These are phyloP conservation scores for Przewalskia tangutica DNA, from an alignment of 257 asterid species.

Conservation along the genomic window DNA sequence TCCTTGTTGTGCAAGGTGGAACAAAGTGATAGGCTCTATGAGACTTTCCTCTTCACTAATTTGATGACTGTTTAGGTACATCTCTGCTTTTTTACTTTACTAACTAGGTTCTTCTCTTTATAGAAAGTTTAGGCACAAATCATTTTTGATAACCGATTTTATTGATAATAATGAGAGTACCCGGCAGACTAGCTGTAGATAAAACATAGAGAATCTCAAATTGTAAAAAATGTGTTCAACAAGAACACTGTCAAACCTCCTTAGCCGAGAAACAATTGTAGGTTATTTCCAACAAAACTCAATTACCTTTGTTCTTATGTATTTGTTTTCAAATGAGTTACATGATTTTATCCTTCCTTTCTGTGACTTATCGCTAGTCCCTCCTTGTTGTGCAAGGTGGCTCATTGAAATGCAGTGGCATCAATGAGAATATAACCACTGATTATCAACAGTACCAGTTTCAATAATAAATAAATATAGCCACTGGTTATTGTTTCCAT, in stretches of 20 bases:
- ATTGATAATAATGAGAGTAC: background rate
- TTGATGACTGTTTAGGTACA: background rate
- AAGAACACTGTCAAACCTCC: background rate
- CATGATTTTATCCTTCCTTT: background rate
- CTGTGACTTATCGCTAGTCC: background rate
- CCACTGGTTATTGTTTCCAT: background rate
- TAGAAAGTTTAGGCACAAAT: background rate
- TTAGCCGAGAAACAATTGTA: background rate
- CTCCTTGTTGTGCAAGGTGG: background rate
- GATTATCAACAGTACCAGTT: too few relatives aligned
- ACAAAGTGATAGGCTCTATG: background rate
- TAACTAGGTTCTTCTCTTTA: background rate
- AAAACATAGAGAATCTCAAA: background rate
- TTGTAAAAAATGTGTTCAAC: background rate
- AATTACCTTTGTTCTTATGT: background rate
- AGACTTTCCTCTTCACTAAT: background rate
- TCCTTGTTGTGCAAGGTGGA: background rate
- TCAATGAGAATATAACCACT: background rate
- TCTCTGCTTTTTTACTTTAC: background rate
- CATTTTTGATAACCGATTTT: background rate
- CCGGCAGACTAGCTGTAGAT: background rate
- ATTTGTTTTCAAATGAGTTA: background rate
- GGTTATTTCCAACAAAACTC: background rate
- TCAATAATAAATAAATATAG: too few relatives aligned
- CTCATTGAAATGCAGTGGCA: background rate